phyloP scores from a whole-genome alignment of 768 basidiomycete species.

The Leccinellum luteum region DNA sequence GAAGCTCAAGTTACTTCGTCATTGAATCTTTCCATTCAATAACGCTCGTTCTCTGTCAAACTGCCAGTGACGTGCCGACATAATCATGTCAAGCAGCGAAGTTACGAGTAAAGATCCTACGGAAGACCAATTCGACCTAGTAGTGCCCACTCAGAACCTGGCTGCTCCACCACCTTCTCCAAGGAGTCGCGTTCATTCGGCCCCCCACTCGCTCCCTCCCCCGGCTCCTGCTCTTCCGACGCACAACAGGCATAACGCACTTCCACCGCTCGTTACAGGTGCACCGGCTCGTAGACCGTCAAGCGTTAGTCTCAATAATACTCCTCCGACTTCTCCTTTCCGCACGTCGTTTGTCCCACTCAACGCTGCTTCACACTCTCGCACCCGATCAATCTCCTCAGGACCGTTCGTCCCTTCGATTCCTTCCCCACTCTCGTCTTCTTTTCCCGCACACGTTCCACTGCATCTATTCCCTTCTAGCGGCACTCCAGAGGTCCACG shows the following conservation, averaged over 20 bases:
- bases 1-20: too few relatives aligned
- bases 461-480: conserved; percentile 24
- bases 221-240: conserved; percentile 24
- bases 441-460: conserved; percentile 28
- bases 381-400: conserved; percentile 35
- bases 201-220: conserved; percentile 19
- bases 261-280: conserved; percentile 25
- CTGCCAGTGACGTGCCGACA: too few relatives aligned
- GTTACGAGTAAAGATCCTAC: too few relatives aligned
- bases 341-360: too few relatives aligned
- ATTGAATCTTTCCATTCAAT: too few relatives aligned
- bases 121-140: too few relatives aligned
- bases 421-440: conserved; percentile 28
- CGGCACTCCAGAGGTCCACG: conserved; percentile 19
- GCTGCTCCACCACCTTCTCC: conserved; percentile 23
- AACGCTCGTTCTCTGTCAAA: too few relatives aligned
- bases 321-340: conserved; percentile 34
- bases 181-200: conserved; percentile 28
- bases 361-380: too few relatives aligned
- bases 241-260: conserved; percentile 18
- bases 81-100: too few relatives aligned
- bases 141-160: too few relatives aligned
- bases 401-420: conserved; percentile 25
- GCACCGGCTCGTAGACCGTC: conserved; percentile 27
- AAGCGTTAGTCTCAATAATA: conserved; percentile 18